A percentile compares a stretch with the other conserved stretches of the same genome.
These are phyloP conservation scores for Vaccinium darrowii DNA, from an alignment of 148 eudicot genomes.

Conservation along the genomic window DNA sequence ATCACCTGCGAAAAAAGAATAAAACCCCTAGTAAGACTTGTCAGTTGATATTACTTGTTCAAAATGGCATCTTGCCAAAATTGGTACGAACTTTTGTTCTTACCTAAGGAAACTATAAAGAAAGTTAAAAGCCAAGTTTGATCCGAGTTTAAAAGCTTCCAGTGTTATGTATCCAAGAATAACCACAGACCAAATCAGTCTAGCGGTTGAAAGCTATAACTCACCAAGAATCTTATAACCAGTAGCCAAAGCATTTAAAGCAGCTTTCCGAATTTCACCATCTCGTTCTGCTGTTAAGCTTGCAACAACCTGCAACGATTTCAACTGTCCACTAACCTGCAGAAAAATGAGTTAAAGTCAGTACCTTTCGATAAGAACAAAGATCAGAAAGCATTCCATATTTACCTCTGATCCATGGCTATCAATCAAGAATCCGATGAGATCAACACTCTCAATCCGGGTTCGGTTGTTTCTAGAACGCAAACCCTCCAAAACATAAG, in stretches of 20 bases:
- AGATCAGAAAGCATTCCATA: background rate
- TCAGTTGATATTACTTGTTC: background rate
- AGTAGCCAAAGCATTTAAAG: constrained; percentile 79
- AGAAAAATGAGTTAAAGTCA: background rate
- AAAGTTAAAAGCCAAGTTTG: background rate
- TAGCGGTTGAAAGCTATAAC: constrained; percentile 7
- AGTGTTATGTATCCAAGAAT: background rate
- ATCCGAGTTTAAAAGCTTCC: background rate
- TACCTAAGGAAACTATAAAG: background rate
- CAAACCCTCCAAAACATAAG: constrained; percentile 80
- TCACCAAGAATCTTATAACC: constrained; percentile 94
- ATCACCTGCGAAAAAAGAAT: constrained; percentile 51
- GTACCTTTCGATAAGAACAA: background rate
- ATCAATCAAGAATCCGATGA: constrained; percentile 82
- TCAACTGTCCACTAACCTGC: constrained; percentile 84
- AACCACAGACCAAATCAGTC: background rate
- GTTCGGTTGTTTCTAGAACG: constrained; percentile 89
- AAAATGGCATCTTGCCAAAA: background rate
- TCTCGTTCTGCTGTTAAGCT: constrained; percentile 93
- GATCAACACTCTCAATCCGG: constrained; percentile 83
- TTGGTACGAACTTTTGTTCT: background rate
- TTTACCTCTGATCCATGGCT: constrained; percentile 78
- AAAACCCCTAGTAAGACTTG: background rate
- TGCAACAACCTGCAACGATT: constrained; percentile 91
- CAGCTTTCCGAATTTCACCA: constrained; percentile 93